Evolutionary conservation across 768 basidiomycete species (phyloP), one percentile per base, ranked within the genome.

Genomic region (Mycena alexandri): DNA sequence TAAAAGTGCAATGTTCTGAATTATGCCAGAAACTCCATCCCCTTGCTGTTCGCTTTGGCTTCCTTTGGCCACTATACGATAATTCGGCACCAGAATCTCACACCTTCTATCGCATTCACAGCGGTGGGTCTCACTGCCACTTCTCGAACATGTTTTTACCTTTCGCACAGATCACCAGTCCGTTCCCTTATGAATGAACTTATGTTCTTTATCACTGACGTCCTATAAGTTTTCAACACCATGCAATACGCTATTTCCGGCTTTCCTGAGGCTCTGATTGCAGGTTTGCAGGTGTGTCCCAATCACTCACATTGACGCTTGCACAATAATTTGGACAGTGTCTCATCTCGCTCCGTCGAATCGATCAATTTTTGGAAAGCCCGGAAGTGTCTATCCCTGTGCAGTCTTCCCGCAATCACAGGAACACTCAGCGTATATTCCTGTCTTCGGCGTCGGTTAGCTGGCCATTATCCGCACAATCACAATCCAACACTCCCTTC

Each of bases 331-430:
- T 14, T 11, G 14, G 2, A 38, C 46, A 91, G 91, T 87, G 89
- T 63, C 84, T 93, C 48, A 93, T 98, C 19, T 96, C 94, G 12
- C 83, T 95, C 58, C 89, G 92, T 21, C 92, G 95, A 51, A 95
- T 98, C 68, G 95, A 96, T 74, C 95, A 93, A 72, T 98, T 96
- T 77, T 85, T 98, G 33, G 80, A 87, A 51, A 83, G 86, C 14
- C 85, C 86, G 2, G 96, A 98, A 78, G 88, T 97, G 21, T 75
- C 84, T 82, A 1, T 87, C 91, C 14, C 84, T 83, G 5, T 88
- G 88, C 5, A 77, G 13, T 76, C 81, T 29, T 75, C 84, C 33
- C 85, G 89, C 69, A 82, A 83, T 25, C 81, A 84, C 59, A 84
- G 80, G 5, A 89, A 95, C 51, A 1, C 25, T 22, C 14, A 33